Evolutionary conservation across 2,329 filamentous ascomycete genomes (phyloP), one percentile per base, ranked within the genome.

Genomic region (Fusarium sp.): DNA sequence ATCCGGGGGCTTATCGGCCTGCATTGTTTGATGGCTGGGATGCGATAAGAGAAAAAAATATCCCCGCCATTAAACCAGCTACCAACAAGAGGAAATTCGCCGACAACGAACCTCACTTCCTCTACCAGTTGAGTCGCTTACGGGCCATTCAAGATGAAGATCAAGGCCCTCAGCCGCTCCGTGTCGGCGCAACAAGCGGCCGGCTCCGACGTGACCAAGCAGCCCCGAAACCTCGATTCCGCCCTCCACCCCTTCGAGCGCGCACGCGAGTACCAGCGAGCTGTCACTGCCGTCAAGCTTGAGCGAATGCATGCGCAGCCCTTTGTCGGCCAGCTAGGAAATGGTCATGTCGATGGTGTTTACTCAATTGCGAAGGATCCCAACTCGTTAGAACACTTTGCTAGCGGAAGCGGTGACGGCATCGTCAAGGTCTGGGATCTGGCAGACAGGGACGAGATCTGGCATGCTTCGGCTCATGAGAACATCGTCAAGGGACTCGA

Each of bases 371-470:
- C 92, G 64, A 94, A 94, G 79, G 94, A 96, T 73, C 92, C 92
- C 7, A 90, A 89, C 72, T 91, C 90, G 8, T 82, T 95, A 28
- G 88, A 94, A 73, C 86, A 91, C 61, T 89, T 95, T 73, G 94
- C 94, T 7, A 95, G 92, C 76, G 94, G 93, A 44, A 94, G 92
- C 72, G 95, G 95, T 69, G 96, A 99, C 80, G 95, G 96, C 70
- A 90, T 98, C 10, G 89, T 99, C 62, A 99, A 99, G 82, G 92
- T 96, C 36, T 97, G 94, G 94, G 92, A 97, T 57, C 68, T 96
- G 74, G 87, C 90, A 10, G 91, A 86, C 66, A 85, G 89, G 60
- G 90, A 92, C 30, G 92, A 96, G 78, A 86, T 91, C 50, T 95
- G 93, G 91, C 87, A 93, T 74, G 88, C 88, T 4, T 90, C 92